Evolutionary conservation across 2,329 filamentous ascomycete genomes (phyloP), one percentile per base, ranked within the genome.

Genomic region (Fusarium buharicum): DNA sequence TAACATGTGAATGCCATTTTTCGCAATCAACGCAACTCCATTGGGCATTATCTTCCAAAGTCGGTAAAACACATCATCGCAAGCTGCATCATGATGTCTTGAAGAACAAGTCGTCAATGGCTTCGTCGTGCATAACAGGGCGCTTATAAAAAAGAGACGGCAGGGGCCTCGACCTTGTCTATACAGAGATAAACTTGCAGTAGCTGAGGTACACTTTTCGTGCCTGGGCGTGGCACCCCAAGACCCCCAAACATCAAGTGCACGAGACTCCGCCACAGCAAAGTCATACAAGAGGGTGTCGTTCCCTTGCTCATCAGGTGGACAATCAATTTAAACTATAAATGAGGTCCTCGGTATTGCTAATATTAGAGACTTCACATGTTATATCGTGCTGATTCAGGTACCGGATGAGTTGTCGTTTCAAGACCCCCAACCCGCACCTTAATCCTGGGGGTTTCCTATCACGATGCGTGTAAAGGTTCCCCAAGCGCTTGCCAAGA

Each of bases 1-100:
- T n/a, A 45, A 44, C 61, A 65, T 65, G 61, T 65, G 61, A 64
- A 64, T 22, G 16, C 18, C 18, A 44, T 65, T 50, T 50, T 58
- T 56, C 46, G 56, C 50, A 57, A 57, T 44, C 28, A 14, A 62
- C 36, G 39, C 55, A 18, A 45, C 60, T 34, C 37, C 22, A 24
- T 24, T 24, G 22, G 4, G 22, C 22, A 5, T 8, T 46, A 34
- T 34, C 36, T 18, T 47, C 59, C 55, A 45, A 55, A 52, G 41
- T 46, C 59, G 54, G 45, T 28, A 11, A 10, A 10, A 24, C 14
- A 18, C 14, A 14, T 12, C 13, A 17, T 16, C 22, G 20, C 4
- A 11, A 2, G 16, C 24, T 16, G 36, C 24, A 22, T 36, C 55
- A 37, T 37, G 7, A 17, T 61, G 58, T 61, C 44, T 61, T 4